phyloP scores from a whole-genome alignment of 164 flowering plant genomes.

The Hamamelis virginiana region DNA sequence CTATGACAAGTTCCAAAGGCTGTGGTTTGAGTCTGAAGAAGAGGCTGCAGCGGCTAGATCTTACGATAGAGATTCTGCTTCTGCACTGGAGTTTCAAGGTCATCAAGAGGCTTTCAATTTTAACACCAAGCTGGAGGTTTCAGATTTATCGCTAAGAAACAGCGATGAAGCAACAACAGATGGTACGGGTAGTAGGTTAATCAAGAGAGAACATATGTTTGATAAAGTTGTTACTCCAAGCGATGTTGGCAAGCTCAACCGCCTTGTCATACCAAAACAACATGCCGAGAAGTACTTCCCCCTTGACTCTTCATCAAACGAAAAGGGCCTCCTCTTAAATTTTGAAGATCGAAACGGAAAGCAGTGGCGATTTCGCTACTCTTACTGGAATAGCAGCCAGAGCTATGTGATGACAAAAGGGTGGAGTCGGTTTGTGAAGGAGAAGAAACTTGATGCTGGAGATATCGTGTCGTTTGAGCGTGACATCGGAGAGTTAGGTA shows the following conservation, averaged over 20 bases:
- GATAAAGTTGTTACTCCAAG: constrained; percentile 96
- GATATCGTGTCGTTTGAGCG: constrained; percentile 84
- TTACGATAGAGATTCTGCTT: background rate
- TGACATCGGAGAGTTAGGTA: constrained; percentile 50
- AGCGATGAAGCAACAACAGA: constrained; percentile 6
- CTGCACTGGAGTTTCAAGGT: background rate
- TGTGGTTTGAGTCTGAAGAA: background rate
- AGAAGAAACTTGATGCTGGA: constrained; percentile 90
- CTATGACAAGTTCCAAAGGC: too few relatives aligned
- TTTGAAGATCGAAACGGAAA: constrained; percentile 85
- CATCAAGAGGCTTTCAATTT: background rate
- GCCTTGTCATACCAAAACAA: constrained; percentile 92
- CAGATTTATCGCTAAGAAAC: constrained; percentile 4
- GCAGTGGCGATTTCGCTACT: constrained; percentile 87
- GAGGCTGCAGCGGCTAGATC: background rate
- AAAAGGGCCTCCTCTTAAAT: constrained; percentile 72
- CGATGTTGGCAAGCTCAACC: constrained; percentile 91
- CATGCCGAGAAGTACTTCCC: constrained; percentile 97
- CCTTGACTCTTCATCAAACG: constrained; percentile 62
- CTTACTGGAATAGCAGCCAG: constrained; percentile 98
- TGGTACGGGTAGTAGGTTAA: too few relatives aligned
- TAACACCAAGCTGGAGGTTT: constrained; percentile 2
- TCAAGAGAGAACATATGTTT: constrained; percentile 87
- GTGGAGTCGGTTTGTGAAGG: constrained; percentile 96
- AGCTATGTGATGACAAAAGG: constrained; percentile 99